Evolutionary conservation across 2,329 filamentous ascomycete species (phyloP).

Genomic region (Lasiodiplodia theobromae): DNA sequence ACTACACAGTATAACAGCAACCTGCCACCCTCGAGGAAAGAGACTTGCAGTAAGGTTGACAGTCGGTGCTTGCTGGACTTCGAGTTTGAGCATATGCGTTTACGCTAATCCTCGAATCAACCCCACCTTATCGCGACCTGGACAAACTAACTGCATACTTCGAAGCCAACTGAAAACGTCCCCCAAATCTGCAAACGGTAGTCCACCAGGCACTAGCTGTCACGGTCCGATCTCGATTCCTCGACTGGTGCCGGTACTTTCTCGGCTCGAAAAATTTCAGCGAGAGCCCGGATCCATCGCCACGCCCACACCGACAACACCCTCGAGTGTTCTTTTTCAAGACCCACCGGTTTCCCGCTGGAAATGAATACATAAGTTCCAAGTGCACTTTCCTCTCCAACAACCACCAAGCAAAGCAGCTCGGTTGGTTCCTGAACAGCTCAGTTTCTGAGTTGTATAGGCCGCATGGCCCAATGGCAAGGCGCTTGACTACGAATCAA

Average conservation of each 20-base stretch:
- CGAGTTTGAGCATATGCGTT: background rate
- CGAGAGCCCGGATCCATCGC: background rate
- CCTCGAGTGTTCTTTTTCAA: background rate
- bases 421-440: background rate
- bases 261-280: background rate
- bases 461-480: conserved; percentile 62
- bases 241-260: background rate
- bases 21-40: background rate
- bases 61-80: background rate
- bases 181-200: background rate
- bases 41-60: background rate
- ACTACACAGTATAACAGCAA: background rate
- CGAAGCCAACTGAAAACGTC: background rate
- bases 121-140: background rate
- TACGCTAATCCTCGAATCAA: background rate
- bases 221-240: background rate
- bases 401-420: background rate
- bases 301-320: background rate
- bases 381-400: background rate
- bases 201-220: background rate
- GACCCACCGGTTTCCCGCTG: background rate
- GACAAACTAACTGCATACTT: background rate
- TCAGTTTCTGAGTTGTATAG: background rate
- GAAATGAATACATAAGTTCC: background rate
- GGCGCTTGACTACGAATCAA: conserved; percentile 64